Evolutionary conservation across 495 filamentous ascomycete genomes (phyloP), one percentile per base, ranked within the genome.

Genomic region (Aspergillus kassunensis): DNA sequence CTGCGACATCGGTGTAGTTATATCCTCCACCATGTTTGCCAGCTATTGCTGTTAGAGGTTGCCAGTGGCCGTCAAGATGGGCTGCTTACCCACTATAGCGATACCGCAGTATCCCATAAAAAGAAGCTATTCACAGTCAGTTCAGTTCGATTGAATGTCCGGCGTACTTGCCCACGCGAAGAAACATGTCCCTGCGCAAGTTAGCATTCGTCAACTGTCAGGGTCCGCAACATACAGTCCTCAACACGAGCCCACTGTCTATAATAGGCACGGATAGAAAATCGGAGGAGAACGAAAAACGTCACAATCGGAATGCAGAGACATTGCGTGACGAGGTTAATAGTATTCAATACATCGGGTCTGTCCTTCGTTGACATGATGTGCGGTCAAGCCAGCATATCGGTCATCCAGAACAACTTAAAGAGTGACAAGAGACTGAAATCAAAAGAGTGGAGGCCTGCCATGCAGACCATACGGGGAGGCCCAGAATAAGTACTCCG

Each of bases 261-360:
- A 27, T 75, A 72, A 7, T 61, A 63, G 7, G 55, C 47, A 39
- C 71, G 68, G n/a, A 67, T 64, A 39, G 63, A 66, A 18, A 73
- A 63, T 4, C 75, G 70, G 21, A 73, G 44, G 1, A 44, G 47
- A 13, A 77, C 62, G 36, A 75, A 71, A 1, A 70, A 25, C 12
- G 67, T 62, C 16, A 69, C 60, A 35, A 79, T 63, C 1, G 65
- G 65, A 36, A 79, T 66, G 54, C 71, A 77, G n/a, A 79, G 57
- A 27, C 58, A 63, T 57, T 79, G 72, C 10, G 69, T 73, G 30
- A 74, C 65, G 0, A 72, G 51, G 42, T 72, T 75, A 30, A 74
- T 40, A 0, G 72, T 75, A 43, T 66, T 47, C 15, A 73, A 51
- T 10, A 60, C 57, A 67, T 73, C 69, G 18, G 59, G 49, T 6